phyloP scores from a whole-genome alignment of 768 basidiomycete species.

The Cystofilobasidium macerans region DNA sequence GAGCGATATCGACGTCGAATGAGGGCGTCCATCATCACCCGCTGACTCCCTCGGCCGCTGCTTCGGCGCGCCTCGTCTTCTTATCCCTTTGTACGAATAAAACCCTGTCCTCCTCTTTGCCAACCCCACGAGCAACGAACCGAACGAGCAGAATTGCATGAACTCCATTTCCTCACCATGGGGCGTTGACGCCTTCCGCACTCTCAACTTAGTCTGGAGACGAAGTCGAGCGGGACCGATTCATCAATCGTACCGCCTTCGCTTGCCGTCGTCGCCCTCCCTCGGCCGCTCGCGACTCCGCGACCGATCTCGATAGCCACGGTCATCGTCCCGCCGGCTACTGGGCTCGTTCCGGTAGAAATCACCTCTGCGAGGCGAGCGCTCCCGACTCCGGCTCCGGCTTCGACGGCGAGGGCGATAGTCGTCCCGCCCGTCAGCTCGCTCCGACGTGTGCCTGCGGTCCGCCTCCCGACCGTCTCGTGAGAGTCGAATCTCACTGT shows the following conservation, averaged over 20 bases:
- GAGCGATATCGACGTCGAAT: too few relatives aligned
- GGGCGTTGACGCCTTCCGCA: too few relatives aligned
- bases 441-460: constrained; percentile 4
- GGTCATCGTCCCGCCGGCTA: not conserved
- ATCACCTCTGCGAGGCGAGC: not conserved
- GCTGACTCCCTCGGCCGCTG: too few relatives aligned
- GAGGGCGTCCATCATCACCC: too few relatives aligned
- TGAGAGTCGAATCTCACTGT: constrained; percentile 26
- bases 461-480: constrained; percentile 23
- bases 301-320: not conserved
- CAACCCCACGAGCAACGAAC: too few relatives aligned
- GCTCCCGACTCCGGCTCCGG: constrained; percentile 9
- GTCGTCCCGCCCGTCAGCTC: not conserved
- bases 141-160: too few relatives aligned
- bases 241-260: constrained; percentile 15
- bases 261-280: constrained; percentile 13
- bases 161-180: too few relatives aligned
- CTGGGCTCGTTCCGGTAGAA: not conserved
- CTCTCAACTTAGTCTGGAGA: too few relatives aligned
- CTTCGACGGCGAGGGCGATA: not conserved
- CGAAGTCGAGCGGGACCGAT: too few relatives aligned
- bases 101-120: too few relatives aligned
- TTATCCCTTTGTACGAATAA: too few relatives aligned
- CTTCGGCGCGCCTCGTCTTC: too few relatives aligned
- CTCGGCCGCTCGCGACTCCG: not conserved